A percentile compares a stretch with the other conserved stretches of the same genome.
Evolutionary conservation across 345 rosid genomes (phyloP).

Genomic region (rapeseed (Brassica napus)): DNA sequence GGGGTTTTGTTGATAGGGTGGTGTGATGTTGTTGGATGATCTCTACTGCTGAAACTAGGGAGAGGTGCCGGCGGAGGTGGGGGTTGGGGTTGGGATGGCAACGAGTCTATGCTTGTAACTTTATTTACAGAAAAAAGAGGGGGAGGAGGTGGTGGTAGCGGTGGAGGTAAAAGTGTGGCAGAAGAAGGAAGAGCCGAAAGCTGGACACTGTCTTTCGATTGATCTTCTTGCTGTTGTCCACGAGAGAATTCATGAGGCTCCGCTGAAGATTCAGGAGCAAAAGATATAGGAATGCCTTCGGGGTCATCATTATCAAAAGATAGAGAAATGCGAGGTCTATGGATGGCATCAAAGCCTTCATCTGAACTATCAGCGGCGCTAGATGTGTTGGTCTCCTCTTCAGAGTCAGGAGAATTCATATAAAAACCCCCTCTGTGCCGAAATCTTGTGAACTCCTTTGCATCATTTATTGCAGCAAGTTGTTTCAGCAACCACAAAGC

Average conservation of each 20-base stretch:
- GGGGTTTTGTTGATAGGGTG: constrained; percentile 32
- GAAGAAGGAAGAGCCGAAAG: constrained; percentile 36
- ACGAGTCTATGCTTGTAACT: constrained; percentile 5
- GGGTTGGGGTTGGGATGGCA: constrained; percentile 23
- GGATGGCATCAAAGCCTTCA: constrained; percentile 69
- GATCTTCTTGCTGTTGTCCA: constrained; percentile 38
- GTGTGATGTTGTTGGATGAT: constrained; percentile 30
- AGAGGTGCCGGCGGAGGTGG: constrained; percentile 40
- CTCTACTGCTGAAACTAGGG: constrained; percentile 31
- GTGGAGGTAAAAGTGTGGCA: constrained; percentile 39
- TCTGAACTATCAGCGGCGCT: constrained; percentile 96
- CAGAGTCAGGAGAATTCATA: constrained; percentile 76
- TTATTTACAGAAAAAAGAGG: not conserved
- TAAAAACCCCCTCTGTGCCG: constrained; percentile 67
- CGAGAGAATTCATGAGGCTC: constrained; percentile 41
- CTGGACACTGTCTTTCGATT: constrained; percentile 39
- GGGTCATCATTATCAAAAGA: constrained; percentile 47
- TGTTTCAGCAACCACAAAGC: constrained; percentile 92
- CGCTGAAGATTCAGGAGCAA: constrained; percentile 43
- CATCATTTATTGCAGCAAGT: constrained; percentile 82
- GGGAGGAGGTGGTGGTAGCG: constrained; percentile 39
- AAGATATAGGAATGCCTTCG: constrained; percentile 39
- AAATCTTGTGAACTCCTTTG: constrained; percentile 72
- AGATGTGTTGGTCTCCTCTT: constrained; percentile 87
- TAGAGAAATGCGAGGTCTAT: constrained; percentile 45